phyloP scores from a whole-genome alignment of 306 rosid species.

The Cucurbita maxima region DNA sequence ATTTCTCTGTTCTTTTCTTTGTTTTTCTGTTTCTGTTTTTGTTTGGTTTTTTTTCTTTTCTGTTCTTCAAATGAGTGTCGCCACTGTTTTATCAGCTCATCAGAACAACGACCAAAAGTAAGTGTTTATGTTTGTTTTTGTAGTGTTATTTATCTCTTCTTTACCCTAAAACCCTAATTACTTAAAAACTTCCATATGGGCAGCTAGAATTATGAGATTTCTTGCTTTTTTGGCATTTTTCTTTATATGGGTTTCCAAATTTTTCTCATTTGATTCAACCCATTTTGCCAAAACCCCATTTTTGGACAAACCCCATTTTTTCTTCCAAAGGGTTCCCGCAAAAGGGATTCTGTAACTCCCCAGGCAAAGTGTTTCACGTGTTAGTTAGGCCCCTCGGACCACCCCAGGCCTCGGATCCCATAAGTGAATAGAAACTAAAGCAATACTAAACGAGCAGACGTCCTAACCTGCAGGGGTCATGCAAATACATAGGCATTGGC shows the following conservation, averaged over 20 bases:
- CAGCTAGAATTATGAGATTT: not conserved
- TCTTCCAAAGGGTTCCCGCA: not conserved
- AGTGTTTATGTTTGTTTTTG: not conserved
- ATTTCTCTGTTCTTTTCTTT: not conserved
- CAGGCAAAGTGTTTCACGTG: too few relatives aligned
- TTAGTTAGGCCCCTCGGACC: too few relatives aligned
- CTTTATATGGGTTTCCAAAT: not conserved
- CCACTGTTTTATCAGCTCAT: not conserved
- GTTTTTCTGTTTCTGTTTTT: not conserved
- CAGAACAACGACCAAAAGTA: not conserved
- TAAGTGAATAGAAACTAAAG: too few relatives aligned
- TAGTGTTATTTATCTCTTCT: not conserved
- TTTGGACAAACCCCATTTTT: not conserved
- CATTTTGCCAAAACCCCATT: not conserved
- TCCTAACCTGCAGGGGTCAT: too few relatives aligned
- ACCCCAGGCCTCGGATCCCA: too few relatives aligned
- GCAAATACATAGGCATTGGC: too few relatives aligned
- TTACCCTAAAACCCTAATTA: conserved; percentile 28
- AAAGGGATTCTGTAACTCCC: not conserved
- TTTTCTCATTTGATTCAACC: not conserved
- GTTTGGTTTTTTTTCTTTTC: not conserved
- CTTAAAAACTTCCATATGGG: not conserved
- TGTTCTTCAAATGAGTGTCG: not conserved
- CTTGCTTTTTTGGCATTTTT: conserved; percentile 15
- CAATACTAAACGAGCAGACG: too few relatives aligned